A percentile compares a stretch with the other conserved stretches of the same genome.
Evolutionary conservation across 495 filamentous ascomycete species (phyloP).

Genomic region (Oidiodendron maius): DNA sequence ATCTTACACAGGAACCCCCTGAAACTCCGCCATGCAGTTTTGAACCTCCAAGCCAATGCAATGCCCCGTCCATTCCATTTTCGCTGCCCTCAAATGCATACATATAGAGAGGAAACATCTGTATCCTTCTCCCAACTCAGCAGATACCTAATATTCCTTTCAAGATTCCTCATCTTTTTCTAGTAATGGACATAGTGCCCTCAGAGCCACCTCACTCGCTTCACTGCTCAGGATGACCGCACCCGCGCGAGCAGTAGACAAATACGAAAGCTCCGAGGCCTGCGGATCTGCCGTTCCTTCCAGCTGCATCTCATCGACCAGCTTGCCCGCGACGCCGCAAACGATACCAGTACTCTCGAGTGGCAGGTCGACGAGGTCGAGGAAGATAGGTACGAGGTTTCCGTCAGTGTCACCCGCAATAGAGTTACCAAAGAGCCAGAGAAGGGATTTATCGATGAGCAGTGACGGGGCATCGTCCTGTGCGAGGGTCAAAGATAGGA

Average conservation of each 20-base stretch:
- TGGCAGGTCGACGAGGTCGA: conserved; percentile 76
- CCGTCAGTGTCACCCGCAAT: conserved; percentile 78
- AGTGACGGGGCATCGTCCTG: conserved; percentile 79
- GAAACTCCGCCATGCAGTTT: no score
- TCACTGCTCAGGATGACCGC: conserved; percentile 79
- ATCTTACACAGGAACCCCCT: no score
- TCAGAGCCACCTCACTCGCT: conserved; percentile 64
- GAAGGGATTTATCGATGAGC: conserved; percentile 68
- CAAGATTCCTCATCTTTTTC: no score
- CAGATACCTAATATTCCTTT: no score
- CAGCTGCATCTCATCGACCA: conserved; percentile 51
- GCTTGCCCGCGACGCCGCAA: conserved; percentile 77
- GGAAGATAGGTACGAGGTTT: conserved; percentile 78
- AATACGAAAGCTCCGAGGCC: conserved; percentile 81
- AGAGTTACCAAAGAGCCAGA: conserved; percentile 58
- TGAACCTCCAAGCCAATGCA: no score
- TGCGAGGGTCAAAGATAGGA: conserved; percentile 81
- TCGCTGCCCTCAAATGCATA: no score
- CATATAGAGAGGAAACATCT: no score
- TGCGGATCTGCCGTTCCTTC: conserved; percentile 18
- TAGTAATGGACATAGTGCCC: conserved; percentile 51
- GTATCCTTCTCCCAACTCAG: no score
- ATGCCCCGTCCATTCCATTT: no score
- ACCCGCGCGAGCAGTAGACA: conserved; percentile 83
- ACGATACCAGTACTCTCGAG: conserved; percentile 91